Percentiles rank a stretch among this genome's conserved stretches.
Evolutionary conservation across 208 protist genomes (phyloP).

Genomic region (Trichomonas gallinae): DNA sequence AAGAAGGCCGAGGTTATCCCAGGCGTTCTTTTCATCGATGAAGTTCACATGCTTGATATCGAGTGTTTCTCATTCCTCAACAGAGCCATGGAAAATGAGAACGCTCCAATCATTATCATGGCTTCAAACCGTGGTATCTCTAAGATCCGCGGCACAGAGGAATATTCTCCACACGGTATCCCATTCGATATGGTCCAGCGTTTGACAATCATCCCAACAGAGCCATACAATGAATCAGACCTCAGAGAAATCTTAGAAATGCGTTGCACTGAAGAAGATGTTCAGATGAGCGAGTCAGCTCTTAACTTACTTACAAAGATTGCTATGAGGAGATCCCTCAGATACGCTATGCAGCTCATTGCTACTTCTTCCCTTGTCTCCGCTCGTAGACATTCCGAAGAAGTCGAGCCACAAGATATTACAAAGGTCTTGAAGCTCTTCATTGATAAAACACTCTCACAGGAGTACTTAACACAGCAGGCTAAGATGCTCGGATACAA

Average conservation of each 20-base stretch:
- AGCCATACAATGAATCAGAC: constrained; percentile 76
- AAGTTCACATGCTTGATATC: constrained; percentile 99
- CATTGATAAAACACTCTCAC: background rate
- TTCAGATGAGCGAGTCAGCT: constrained; percentile 87
- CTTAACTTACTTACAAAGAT: constrained; percentile 80
- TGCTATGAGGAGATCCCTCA: constrained; percentile 77
- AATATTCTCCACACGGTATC: constrained; percentile 93
- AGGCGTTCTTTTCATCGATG: constrained; percentile 72
- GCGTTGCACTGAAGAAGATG: constrained; percentile 90
- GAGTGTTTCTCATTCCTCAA: constrained; percentile 99
- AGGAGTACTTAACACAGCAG: background rate
- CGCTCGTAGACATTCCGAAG: background rate
- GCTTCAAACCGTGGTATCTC: constrained; percentile 97
- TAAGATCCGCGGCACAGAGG: constrained; percentile 90
- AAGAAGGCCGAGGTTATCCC: constrained; percentile 97
- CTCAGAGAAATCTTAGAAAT: constrained; percentile 85
- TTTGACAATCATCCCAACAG: constrained; percentile 93
- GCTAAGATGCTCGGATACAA: background rate
- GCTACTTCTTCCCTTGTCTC: background rate
- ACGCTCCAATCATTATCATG: constrained; percentile 95
- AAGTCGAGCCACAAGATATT: background rate
- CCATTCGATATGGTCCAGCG: constrained; percentile 92
- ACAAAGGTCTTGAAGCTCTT: background rate
- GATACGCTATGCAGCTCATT: constrained; percentile 98
- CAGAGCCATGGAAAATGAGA: constrained; percentile 87